A percentile compares a stretch with the other conserved stretches of the same genome.
These are phyloP conservation scores for Biscogniauxia marginata DNA, from an alignment of 2,329 filamentous ascomycete species.

Conservation along the genomic window DNA sequence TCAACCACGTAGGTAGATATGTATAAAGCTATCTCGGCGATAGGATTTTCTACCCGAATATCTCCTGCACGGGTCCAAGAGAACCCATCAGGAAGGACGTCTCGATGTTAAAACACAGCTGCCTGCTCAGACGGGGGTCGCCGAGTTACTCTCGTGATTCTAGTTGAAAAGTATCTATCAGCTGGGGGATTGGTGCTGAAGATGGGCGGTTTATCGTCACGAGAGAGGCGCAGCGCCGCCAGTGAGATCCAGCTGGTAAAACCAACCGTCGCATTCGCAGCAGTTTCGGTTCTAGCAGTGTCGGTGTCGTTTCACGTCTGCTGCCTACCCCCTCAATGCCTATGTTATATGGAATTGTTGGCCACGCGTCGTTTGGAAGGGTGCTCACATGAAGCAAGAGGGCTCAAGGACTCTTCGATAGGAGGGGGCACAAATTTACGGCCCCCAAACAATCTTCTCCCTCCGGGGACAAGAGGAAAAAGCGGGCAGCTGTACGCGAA, in stretches of 20 bases:
- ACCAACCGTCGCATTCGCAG: not conserved
- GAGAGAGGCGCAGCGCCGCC: not conserved
- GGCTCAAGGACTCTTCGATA: not conserved
- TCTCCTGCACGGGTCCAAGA: not conserved
- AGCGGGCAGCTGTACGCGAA: not conserved
- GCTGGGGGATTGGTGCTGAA: not conserved
- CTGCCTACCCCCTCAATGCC: not conserved
- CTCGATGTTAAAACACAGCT: not conserved
- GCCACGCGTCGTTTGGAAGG: not conserved
- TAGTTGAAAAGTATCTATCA: not conserved
- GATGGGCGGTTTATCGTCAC: not conserved
- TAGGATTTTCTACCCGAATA: not conserved
- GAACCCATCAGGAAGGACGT: not conserved
- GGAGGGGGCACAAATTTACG: not conserved
- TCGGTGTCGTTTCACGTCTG: not conserved
- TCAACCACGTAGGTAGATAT: too few species aligned
- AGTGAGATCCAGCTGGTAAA: not conserved
- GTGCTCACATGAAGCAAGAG: not conserved
- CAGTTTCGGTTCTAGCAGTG: not conserved
- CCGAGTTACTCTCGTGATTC: not conserved
- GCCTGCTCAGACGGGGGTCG: not conserved
- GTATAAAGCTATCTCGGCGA: not conserved
- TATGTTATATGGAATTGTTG: not conserved
- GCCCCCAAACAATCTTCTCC: not conserved
- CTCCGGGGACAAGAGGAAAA: not conserved